Evolutionary conservation across 331 rosid genomes (phyloP).

Genomic region (Malus hybrid): DNA sequence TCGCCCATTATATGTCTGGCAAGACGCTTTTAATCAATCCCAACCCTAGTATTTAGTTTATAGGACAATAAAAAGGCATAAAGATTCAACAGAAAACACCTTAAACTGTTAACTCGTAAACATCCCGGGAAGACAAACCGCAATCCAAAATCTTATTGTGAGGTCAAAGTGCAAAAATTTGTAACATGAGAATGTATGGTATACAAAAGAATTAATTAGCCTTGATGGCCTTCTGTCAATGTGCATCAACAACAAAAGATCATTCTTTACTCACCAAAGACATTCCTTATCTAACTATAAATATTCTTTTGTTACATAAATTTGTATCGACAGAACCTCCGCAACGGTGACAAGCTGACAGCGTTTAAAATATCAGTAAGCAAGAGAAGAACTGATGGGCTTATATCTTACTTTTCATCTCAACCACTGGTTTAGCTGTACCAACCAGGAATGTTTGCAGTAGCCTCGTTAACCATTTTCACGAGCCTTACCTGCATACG

Average conservation of each 20-base stretch:
- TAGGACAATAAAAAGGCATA: too few species aligned
- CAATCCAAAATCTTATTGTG: not conserved
- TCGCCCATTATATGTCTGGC: too few species aligned
- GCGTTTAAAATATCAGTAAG: not conserved
- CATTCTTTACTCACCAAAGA: constrained; percentile 17
- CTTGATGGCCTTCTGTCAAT: constrained; percentile 9
- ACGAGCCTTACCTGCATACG: constrained; percentile 62
- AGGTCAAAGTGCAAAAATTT: not conserved
- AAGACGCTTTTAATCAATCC: too few species aligned
- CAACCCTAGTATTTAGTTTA: too few species aligned
- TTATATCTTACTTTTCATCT: constrained; percentile 11
- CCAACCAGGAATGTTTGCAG: constrained; percentile 69
- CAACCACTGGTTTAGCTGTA: constrained; percentile 30
- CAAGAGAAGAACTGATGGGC: not conserved
- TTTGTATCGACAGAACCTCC: constrained; percentile 16
- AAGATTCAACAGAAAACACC: not conserved
- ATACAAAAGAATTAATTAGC: constrained; percentile 28
- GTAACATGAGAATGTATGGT: not conserved
- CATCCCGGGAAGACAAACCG: not conserved
- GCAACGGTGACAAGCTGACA: not conserved
- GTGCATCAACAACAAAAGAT: constrained; percentile 5
- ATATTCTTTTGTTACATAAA: constrained; percentile 17
- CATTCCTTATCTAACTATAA: constrained; percentile 13
- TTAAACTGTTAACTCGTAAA: not conserved
- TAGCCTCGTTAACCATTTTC: constrained; percentile 76